Conservation (phyloP, 2,329 filamentous ascomycete species). For the Fusarium euwallaceae region DNA sequence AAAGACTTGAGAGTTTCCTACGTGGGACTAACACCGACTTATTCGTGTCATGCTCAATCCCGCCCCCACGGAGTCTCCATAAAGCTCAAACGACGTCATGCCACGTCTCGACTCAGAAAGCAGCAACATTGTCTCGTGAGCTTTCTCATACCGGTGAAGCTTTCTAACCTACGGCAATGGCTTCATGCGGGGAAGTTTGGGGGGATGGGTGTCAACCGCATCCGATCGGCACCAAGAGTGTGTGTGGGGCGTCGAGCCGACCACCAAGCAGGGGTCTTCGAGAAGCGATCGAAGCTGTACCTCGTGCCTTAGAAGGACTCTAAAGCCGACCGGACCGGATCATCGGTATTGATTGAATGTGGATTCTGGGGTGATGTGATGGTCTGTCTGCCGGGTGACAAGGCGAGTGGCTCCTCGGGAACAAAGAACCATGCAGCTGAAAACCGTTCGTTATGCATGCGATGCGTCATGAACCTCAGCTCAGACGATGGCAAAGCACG, state of each 20-base stretch:
- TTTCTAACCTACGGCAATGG: conserved; percentile 19
- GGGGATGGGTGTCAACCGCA: conserved; percentile 30
- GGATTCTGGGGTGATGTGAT: conserved; percentile 1
- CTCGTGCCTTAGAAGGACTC: not conserved
- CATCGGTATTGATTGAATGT: not conserved
- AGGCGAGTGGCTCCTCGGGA: not conserved
- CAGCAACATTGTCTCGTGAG: conserved; percentile 3
- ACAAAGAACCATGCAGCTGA: not conserved
- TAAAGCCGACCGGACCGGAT: conserved; percentile 14
- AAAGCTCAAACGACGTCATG: conserved; percentile 25
- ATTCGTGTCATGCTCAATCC: conserved; percentile 14
- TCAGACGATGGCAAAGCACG: conserved; percentile 65
- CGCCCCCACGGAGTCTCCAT: conserved; percentile 34
- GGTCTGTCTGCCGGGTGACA: not conserved
- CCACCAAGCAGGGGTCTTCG: conserved; percentile 19
- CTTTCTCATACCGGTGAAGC: conserved; percentile 9
- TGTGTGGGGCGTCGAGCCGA: conserved; percentile 46
- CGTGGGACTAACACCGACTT: conserved; percentile 24
- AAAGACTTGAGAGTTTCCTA: conserved; percentile 5
- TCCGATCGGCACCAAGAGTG: conserved; percentile 46
- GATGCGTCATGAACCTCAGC: not conserved
- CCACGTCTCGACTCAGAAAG: conserved; percentile 23
- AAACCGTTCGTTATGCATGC: not conserved
- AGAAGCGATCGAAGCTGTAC: conserved; percentile 13
- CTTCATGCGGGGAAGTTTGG: conserved; percentile 46